These are phyloP conservation scores for Aspergillus kassunensis DNA, from an alignment of 495 filamentous ascomycete genomes.

Conservation along the genomic window DNA sequence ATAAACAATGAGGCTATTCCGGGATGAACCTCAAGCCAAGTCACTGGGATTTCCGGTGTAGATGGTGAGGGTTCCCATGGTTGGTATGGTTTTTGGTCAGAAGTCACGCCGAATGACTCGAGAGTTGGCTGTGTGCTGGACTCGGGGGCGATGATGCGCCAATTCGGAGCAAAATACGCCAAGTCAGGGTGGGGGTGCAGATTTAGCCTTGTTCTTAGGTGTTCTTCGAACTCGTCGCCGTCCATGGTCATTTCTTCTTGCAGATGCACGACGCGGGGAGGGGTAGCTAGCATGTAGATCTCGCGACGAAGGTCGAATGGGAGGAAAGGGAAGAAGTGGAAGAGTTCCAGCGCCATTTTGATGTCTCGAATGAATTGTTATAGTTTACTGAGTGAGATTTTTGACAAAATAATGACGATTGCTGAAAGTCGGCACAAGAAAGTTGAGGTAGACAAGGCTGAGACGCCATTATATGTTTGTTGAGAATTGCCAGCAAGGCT, in stretches of 20 bases:
- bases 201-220: neutral
- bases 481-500: neutral
- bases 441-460: neutral
- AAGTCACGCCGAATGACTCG: neutral
- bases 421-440: no score
- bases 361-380: neutral
- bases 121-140: neutral
- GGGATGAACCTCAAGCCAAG: neutral
- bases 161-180: neutral
- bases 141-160: neutral
- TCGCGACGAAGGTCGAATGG: neutral
- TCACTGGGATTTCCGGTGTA: neutral
- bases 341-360: neutral
- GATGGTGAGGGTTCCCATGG: neutral
- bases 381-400: no score
- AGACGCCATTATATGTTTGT: neutral
- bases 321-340: neutral
- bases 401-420: no score
- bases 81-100: neutral
- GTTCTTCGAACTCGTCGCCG: neutral
- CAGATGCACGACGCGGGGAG: neutral
- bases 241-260: neutral
- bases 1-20: neutral
- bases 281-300: conserved; percentile 1
- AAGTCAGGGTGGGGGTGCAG: neutral